Base-by-base conservation (phyloP, 2,329 filamentous ascomycete genomes). In the Rhinocladiella mackenziei region DNA sequence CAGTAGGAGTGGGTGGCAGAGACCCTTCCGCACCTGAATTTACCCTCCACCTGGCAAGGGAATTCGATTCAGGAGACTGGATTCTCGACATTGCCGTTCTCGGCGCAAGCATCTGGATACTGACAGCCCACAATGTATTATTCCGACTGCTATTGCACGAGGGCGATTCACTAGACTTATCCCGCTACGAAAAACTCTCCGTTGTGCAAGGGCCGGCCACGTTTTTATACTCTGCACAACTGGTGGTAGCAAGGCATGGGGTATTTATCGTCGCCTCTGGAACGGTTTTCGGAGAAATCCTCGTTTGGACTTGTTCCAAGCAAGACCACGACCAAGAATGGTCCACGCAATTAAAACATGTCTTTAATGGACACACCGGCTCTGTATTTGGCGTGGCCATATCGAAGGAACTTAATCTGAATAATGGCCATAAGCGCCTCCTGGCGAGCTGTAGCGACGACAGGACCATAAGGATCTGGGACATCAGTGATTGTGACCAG, bases 361-460 rank as follows among this genome's bases (percentile, higher is more conserved):
- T 74, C 31, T 81, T 82, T 57, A 71, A 72, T 6, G 80, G 78
- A 1, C 92, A 98, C 58, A 89, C 96, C 59, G 92, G 92, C 0
- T 96, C 91, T 1, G 84, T 98, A 19, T 98, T 96, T 55, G 89
- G 88, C 1, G 85, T 98, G 2, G 75, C 81, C 22, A 84, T 97
- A 25, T 94, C 88, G 0, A 68, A 75, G 1, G 60, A 68, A 54
- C 63, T 83, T 14, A 49, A 51, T 5, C 54, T 66, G 10, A 56
- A 50, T 11, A 69, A 67, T 0, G 60, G 59, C 5, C 61, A 61
- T 14, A 68, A 70, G 18, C 74, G 85, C 39, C 64, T 95, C n/a
- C 72, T 98, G 23, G 86, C 84, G 10, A 96, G 86, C 58, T 98
- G 92, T 62, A 97, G 91, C 59, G 92, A 98, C 60, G 92, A 98